Evolutionary conservation across 192 early-diverging fungal genomes (phyloP).

Genomic region (Backusella sp.): DNA sequence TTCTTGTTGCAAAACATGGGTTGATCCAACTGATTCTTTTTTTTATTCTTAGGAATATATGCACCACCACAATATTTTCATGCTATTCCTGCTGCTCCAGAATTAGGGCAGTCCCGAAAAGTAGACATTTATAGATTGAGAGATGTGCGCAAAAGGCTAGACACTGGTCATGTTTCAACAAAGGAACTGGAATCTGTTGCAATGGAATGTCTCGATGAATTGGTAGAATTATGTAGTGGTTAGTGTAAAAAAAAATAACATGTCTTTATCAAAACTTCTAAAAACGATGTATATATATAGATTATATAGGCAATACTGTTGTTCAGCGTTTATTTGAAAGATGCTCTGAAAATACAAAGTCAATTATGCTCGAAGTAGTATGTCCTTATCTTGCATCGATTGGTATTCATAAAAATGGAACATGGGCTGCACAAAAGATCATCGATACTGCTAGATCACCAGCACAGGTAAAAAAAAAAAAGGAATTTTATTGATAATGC

Average conservation of each 20-base stretch:
- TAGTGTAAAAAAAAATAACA: conserved; percentile 12
- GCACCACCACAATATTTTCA: conserved; percentile 42
- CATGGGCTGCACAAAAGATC: conserved; percentile 97
- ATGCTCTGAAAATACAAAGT: conserved; percentile 63
- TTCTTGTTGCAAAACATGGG: background rate
- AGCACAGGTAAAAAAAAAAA: conserved; percentile 45
- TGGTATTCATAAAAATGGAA: conserved; percentile 98
- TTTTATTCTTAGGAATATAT: conserved; percentile 23
- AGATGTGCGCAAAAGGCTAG: conserved; percentile 87
- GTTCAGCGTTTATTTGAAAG: conserved; percentile 91
- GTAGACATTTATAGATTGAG: conserved; percentile 81
- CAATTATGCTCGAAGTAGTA: conserved; percentile 73
- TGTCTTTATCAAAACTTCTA: conserved; percentile 27
- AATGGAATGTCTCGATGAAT: conserved; percentile 78
- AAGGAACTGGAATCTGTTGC: conserved; percentile 80
- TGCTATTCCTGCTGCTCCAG: conserved; percentile 67
- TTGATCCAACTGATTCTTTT: background rate
- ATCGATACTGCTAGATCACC: conserved; percentile 83
- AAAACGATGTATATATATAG: conserved; percentile 40
- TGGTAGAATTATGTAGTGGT: conserved; percentile 90
- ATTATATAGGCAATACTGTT: conserved; percentile 97
- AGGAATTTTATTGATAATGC: too few species aligned
- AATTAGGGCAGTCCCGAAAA: conserved; percentile 62
- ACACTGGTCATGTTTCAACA: conserved; percentile 60
- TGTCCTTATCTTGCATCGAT: conserved; percentile 85